Evolutionary conservation across 2,329 filamentous ascomycete genomes (phyloP), one percentile per base, ranked within the genome.

Genomic region (Exserohilum turcica): DNA sequence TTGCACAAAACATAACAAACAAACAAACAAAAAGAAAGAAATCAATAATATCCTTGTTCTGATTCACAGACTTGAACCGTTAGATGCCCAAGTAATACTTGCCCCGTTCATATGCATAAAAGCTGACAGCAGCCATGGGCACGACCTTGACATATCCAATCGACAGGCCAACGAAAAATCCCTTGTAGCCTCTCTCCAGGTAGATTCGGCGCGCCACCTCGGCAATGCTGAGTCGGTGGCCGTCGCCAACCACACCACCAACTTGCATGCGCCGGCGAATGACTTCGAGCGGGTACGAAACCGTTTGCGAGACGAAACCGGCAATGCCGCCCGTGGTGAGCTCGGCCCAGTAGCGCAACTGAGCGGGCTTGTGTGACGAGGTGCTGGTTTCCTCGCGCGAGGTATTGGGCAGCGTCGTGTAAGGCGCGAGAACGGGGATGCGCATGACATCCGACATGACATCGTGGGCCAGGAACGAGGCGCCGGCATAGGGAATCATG

Each of bases 131-230:
- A 24, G 79, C 86, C 90, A 99, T 89, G 3, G 94, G 94, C 57
- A 97, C 82, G 45, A 97, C 85, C 79, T 99, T 99, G 68, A 92
- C 84, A 74, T 97, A 99, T 6, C 94, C 94, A 74, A 99, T 97
- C 1, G 89, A 91, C 72, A 99, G 77, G 0, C 94, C 94, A 9
- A 97, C 88, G 74, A 91, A 99, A 78, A 96, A 97, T 0, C 94
- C 94, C 44, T 83, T 81, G 54, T 87, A 76, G 0, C 94, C 94
- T 51, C 82, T 83, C 76, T 97, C 91, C 39, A 82, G 78, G 63
- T 86, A 86, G 59, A 99, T 94, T 70, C 86, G 82, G 60, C 77
- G 78, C 3, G 87, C 87, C 1, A 93, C 96, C 77, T 97, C 93
- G 13, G 79, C 78, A 59, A 99, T 90, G 44, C 86, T 81, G 39